Evolutionary conservation across 2,329 filamentous ascomycete genomes (phyloP), one percentile per base, ranked within the genome.

Genomic region (Fusarium devonianum): DNA sequence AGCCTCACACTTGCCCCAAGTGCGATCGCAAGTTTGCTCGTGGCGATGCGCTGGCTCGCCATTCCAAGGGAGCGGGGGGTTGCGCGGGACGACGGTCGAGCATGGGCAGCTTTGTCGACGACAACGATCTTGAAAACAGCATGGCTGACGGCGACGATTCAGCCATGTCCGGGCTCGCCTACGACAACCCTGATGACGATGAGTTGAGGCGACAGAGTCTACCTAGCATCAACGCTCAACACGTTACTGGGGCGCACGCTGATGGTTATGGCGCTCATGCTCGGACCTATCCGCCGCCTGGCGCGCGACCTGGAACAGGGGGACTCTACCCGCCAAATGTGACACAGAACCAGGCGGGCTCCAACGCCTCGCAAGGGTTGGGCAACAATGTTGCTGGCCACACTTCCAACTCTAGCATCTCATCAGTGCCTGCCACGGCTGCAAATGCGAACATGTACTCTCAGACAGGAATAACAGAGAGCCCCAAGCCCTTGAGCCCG

Each of bases 1-100:
- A 95, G 66, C 92, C 92, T 10, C 94, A 99, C 66, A 89, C 94
- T 8, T 99, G 94, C 67, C 89, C 90, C 29, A 97, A 95, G 70
- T 99, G 94, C 70, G 91, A 95, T 60, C 85, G 94, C 54, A 90
- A 92, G 62, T 99, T 99, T 74, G 94, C 94, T 33, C 87, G 94
- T 59, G 94, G 94, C 10, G 94, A 99, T 78, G 94, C 94, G 18
- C 76, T 99, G 43, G 94, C 94, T 33, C 85, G 94, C 52, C 94
- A 99, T 70, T 96, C 90, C 69, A 97, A 97, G 73, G 94, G 94
- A 23, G 89, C 92, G 43, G 94, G 94, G 43, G 94, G 94, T 36
- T 99, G 94, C 73, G 94, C 95, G 10, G 94, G 94, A 47, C 85
- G 94, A 48, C 83, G 94, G 58, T 87, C 91, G 28, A 97, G 92